A percentile compares a stretch with the other conserved stretches of the same genome.
Conservation (phyloP, 805 yeast genomes). For the Ogataea pini region DNA sequence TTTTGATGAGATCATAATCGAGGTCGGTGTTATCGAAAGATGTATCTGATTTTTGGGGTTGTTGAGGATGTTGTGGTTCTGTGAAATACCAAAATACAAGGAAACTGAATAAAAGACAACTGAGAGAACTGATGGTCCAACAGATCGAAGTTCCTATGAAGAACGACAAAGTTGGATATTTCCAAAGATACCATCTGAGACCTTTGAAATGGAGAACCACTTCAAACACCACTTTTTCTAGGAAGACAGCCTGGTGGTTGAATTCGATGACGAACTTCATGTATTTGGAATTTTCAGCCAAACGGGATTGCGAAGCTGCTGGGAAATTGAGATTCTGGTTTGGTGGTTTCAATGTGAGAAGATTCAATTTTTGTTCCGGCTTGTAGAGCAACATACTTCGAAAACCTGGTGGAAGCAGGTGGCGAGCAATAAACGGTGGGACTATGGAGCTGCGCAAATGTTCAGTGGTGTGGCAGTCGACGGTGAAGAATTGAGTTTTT, state of each 20-base stretch:
- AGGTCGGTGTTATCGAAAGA: too few relatives aligned
- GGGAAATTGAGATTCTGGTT: conserved; percentile 8
- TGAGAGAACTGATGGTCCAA: conserved; percentile 38
- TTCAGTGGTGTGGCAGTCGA: conserved; percentile 10
- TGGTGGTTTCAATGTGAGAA: conserved; percentile 15
- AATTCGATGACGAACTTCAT: conserved; percentile 28
- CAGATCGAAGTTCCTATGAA: conserved; percentile 39
- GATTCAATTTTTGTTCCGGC: conserved; percentile 10
- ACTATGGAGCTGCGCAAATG: conserved; percentile 11
- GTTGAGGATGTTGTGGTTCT: too few relatives aligned
- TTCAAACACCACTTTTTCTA: conserved; percentile 20
- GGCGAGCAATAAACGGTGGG: conserved; percentile 18
- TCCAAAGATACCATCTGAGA: conserved; percentile 41
- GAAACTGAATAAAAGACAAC: conserved; percentile 34
- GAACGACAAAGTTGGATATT: conserved; percentile 37
- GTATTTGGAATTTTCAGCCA: conserved; percentile 12
- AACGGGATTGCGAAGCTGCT: neutral
- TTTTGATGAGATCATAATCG: conserved; percentile 8
- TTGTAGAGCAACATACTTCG: conserved; percentile 8
- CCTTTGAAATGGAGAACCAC: conserved; percentile 44
- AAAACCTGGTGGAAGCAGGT: conserved; percentile 19
- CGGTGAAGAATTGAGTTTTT: conserved; percentile 18
- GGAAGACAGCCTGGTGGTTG: conserved; percentile 19
- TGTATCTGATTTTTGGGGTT: neutral
- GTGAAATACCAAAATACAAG: conserved; percentile 27